phyloP scores from a whole-genome alignment of 192 early-diverging fungal genomes.

The Glomus cerebriforme region DNA sequence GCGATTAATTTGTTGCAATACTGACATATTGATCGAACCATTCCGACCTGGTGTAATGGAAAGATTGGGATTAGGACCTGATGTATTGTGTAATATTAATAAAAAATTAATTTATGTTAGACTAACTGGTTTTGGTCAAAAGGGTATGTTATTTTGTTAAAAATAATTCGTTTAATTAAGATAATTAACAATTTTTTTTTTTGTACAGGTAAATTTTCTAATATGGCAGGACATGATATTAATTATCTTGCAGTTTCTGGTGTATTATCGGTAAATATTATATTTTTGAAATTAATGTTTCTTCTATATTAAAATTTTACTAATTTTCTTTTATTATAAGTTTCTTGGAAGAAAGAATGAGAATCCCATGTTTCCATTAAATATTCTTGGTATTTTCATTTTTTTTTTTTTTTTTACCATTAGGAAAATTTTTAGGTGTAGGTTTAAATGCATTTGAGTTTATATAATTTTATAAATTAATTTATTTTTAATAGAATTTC shows the following conservation, averaged over 20 bases:
- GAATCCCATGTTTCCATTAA: conserved; percentile 38
- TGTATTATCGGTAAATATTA: conserved; percentile 48
- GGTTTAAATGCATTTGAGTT: too few relatives aligned
- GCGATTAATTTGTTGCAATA: conserved; percentile 41
- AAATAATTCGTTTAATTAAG: background rate
- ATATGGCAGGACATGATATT: conserved; percentile 65
- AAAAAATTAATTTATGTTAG: conserved; percentile 60
- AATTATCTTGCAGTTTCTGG: conserved; percentile 72
- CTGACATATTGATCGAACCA: conserved; percentile 68
- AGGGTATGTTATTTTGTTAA: conserved; percentile 32
- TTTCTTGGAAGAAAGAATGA: conserved; percentile 5
- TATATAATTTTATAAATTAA: too few relatives aligned
- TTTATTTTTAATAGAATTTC: too few relatives aligned
- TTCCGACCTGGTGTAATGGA: conserved; percentile 75
- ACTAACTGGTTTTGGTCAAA: conserved; percentile 72
- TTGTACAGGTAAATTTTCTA: conserved; percentile 44
- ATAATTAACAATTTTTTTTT: conserved; percentile 17
- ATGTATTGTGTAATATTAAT: conserved; percentile 56
- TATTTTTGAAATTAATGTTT: background rate
- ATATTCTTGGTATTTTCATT: conserved; percentile 33
- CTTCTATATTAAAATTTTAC: background rate
- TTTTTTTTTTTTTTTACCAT: background rate
- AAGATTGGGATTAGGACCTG: conserved; percentile 62
- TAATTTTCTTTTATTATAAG: background rate
- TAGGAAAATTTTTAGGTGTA: background rate